These are phyloP conservation scores for Epichloe uncinata DNA, from an alignment of 2,329 filamentous ascomycete species.

Conservation along the genomic window DNA sequence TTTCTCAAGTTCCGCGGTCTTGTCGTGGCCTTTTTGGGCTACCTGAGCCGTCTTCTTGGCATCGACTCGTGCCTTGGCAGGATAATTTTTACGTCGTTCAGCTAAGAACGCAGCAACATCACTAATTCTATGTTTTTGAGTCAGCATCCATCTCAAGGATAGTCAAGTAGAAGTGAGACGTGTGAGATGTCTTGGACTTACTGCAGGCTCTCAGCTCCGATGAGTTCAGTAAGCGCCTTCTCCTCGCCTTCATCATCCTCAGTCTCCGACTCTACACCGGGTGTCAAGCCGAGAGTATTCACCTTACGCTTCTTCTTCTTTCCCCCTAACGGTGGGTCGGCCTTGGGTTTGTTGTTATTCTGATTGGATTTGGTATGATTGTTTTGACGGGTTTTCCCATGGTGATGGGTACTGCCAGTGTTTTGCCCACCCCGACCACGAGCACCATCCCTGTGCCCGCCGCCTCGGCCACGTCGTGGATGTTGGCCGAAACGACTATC, in stretches of 20 bases:
- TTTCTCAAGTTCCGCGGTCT: conserved; percentile 46
- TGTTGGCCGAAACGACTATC: conserved; percentile 23
- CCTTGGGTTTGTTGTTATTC: conserved; percentile 14
- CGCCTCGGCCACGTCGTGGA: conserved; percentile 22
- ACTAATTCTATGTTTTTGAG: conserved; percentile 31
- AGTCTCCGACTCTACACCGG: conserved; percentile 47
- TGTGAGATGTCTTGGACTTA: conserved; percentile 22
- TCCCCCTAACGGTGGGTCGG: conserved; percentile 32
- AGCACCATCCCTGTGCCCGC: conserved; percentile 21
- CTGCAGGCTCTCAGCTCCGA: conserved; percentile 42
- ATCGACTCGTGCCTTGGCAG: conserved; percentile 58
- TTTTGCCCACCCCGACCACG: conserved; percentile 29
- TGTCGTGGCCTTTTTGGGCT: conserved; percentile 38
- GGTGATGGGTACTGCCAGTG: conserved; percentile 14
- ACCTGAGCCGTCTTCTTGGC: conserved; percentile 43
- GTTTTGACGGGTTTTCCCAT: conserved; percentile 30
- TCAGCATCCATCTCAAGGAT: neutral
- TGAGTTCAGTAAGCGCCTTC: conserved; percentile 44
- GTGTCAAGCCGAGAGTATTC: conserved; percentile 59
- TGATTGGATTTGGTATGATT: conserved; percentile 15
- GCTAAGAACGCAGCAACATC: conserved; percentile 72
- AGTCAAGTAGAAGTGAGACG: neutral
- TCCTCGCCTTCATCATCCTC: conserved; percentile 62
- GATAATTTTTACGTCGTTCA: conserved; percentile 68
- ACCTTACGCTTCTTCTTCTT: conserved; percentile 62